Evolutionary conservation across 176 grass and related monocot species (phyloP).

Genomic region (Eleusine indica): DNA sequence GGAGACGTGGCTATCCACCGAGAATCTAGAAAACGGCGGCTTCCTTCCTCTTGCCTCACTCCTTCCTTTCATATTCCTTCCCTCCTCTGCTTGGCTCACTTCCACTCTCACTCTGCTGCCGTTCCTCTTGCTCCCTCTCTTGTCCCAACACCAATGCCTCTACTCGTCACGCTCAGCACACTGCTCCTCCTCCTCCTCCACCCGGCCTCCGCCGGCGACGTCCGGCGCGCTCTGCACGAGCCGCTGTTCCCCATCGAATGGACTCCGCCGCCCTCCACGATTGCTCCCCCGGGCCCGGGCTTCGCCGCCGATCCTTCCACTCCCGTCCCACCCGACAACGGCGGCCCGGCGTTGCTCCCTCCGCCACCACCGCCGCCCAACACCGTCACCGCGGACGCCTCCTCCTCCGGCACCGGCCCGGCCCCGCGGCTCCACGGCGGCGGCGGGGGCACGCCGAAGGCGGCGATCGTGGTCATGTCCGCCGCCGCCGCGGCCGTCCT

Average conservation of each 20-base stretch:
- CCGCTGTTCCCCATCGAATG: slow-evolving; percentile 84
- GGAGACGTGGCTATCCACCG: background rate
- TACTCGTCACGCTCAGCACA: background rate
- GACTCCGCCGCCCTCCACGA: slow-evolving; percentile 71
- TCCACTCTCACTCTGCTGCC: background rate
- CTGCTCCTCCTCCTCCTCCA: background rate
- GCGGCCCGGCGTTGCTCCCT: slow-evolving; percentile 41
- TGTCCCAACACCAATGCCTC: slow-evolving; percentile 3
- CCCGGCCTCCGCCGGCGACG: background rate
- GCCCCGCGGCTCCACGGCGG: slow-evolving; percentile 12
- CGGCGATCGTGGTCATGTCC: slow-evolving; percentile 44
- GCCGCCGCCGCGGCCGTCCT: slow-evolving; percentile 46
- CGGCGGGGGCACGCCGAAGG: slow-evolving; percentile 46
- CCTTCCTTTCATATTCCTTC: background rate
- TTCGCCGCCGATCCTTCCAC: slow-evolving; percentile 52
- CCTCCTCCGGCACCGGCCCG: slow-evolving; percentile 39
- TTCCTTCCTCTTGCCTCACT: slow-evolving; percentile 36
- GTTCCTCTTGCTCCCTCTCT: background rate
- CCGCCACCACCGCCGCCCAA: slow-evolving; percentile 44
- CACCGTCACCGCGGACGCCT: slow-evolving; percentile 55
- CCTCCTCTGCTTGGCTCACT: background rate
- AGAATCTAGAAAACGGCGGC: slow-evolving; percentile 45
- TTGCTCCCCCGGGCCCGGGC: slow-evolving; percentile 40
- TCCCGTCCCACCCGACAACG: slow-evolving; percentile 35
- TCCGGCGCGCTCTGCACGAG: slow-evolving; percentile 70